phyloP scores from a whole-genome alignment of 208 protist genomes.

The Phytomonas francai region DNA sequence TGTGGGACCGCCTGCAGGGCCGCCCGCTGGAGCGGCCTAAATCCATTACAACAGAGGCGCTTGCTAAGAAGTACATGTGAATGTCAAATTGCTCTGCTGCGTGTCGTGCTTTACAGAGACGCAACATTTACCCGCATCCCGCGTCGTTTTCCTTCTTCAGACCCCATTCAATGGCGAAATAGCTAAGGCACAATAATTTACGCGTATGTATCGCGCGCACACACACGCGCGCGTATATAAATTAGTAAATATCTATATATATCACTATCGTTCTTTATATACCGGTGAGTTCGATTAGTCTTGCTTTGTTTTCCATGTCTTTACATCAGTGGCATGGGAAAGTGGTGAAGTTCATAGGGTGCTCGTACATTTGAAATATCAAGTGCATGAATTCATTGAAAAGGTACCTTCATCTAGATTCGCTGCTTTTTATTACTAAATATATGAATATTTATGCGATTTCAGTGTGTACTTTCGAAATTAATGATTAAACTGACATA shows the following conservation, averaged over 20 bases:
- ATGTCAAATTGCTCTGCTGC: not conserved
- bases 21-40: conserved; percentile 96
- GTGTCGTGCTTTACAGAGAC: not conserved
- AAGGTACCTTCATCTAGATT: not conserved
- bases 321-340: not conserved
- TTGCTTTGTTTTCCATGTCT: not conserved
- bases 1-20: conserved; percentile 94
- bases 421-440: not conserved
- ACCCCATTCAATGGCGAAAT: not conserved
- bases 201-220: not conserved
- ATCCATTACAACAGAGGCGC: conserved; percentile 79
- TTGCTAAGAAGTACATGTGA: conserved; percentile 60
- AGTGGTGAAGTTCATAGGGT: not conserved
- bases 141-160: not conserved
- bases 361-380: not conserved
- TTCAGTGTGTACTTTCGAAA: not conserved
- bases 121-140: not conserved
- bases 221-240: not conserved
- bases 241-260: not conserved
- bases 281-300: not conserved
- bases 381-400: not conserved
- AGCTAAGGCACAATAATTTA: not conserved
- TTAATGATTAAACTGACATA: conserved; percentile 4
- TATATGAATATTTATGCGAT: not conserved
- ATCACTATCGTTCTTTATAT: not conserved